Conservation (phyloP, 805 yeast species). For the Kuraishia molischiana region DNA sequence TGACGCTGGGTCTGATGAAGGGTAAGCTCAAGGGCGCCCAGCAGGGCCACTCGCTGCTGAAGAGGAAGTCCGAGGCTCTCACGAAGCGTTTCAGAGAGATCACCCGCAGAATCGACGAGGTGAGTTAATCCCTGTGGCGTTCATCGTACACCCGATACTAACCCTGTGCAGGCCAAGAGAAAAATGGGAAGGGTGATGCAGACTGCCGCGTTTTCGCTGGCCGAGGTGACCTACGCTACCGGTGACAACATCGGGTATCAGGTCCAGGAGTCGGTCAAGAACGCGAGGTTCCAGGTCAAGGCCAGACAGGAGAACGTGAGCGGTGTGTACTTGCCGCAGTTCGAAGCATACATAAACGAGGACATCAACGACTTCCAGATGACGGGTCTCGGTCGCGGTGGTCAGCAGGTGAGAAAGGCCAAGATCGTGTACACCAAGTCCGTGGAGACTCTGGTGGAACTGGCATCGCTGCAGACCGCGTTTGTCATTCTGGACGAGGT, state of each 20-base stretch:
- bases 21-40: constrained; percentile 94
- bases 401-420: constrained; percentile 95
- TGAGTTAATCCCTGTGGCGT: constrained; percentile 8
- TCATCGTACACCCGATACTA: constrained; percentile 3
- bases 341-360: constrained; percentile 76
- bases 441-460: constrained; percentile 92
- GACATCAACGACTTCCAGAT: constrained; percentile 87
- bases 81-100: constrained; percentile 95
- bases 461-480: constrained; percentile 95
- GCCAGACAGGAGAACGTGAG: constrained; percentile 94
- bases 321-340: constrained; percentile 91
- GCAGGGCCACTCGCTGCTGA: constrained; percentile 87
- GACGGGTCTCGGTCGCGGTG: constrained; percentile 97
- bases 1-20: constrained; percentile 95
- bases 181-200: constrained; percentile 99
- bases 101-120: constrained; percentile 86
- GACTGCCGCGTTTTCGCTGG: constrained; percentile 93
- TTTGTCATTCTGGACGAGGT: constrained; percentile 95
- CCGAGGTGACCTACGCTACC: constrained; percentile 95
- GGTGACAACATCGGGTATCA: constrained; percentile 94
- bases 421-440: constrained; percentile 89
- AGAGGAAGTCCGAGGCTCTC: constrained; percentile 93
- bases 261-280: constrained; percentile 88
- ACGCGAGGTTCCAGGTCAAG: constrained; percentile 82
- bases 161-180: constrained; percentile 49